Evolutionary conservation across 345 rosid species (phyloP).

Genomic region (Populus simonii): DNA sequence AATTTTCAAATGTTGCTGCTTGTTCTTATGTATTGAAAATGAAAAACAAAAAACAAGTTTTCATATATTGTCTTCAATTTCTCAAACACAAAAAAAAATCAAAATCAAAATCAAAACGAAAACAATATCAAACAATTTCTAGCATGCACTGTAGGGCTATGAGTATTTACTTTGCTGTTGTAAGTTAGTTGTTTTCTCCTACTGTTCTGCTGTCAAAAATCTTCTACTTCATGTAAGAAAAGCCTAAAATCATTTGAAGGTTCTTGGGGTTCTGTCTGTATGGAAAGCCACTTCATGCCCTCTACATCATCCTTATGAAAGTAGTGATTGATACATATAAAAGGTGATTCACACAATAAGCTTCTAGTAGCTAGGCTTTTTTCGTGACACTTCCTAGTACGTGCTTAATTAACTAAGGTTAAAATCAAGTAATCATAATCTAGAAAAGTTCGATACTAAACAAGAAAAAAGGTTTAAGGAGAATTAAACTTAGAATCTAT

Average conservation of each 20-base stretch:
- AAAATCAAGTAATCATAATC: neutral
- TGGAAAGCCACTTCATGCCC: neutral
- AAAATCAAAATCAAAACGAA: too few relatives aligned
- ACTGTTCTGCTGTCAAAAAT: neutral
- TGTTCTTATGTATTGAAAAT: too few relatives aligned
- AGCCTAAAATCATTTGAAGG: neutral
- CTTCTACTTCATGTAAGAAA: neutral
- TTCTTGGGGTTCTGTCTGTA: neutral
- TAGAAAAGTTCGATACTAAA: neutral
- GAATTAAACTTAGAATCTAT: neutral
- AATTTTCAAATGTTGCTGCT: too few relatives aligned
- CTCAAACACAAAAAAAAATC: too few relatives aligned
- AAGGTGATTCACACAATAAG: neutral
- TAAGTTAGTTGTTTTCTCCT: neutral
- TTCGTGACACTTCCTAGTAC: neutral
- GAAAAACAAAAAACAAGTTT: too few relatives aligned
- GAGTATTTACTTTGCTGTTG: neutral
- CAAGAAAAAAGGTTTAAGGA: too few relatives aligned
- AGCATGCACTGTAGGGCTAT: neutral
- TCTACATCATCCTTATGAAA: neutral
- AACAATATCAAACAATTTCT: too few relatives aligned
- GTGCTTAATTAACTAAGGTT: neutral
- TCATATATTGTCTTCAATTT: too few relatives aligned
- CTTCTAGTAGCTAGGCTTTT: neutral
- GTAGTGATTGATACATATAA: neutral